These are phyloP conservation scores for Apiotrichum sp. DNA, from an alignment of 1,284 basidiomycete genomes.

Conservation along the genomic window DNA sequence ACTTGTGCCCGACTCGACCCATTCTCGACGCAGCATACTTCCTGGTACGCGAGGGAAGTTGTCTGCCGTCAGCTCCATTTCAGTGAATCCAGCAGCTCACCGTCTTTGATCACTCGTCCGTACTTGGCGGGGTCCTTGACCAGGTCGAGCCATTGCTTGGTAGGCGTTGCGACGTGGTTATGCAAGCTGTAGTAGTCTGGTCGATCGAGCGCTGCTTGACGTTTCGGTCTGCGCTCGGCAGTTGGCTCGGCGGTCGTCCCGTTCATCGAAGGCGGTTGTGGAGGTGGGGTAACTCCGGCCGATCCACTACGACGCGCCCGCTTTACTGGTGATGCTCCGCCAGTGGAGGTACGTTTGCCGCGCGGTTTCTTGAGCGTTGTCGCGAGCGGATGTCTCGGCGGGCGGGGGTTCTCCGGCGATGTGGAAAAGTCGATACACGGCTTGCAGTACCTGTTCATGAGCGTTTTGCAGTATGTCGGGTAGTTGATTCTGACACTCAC, in stretches of 20 bases:
- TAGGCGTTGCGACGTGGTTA: constrained; percentile 43
- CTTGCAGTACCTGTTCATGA: constrained; percentile 28
- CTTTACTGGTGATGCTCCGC: constrained; percentile 1
- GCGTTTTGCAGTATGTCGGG: neutral
- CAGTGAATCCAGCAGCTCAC: constrained; percentile 14
- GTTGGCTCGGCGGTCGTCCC: neutral
- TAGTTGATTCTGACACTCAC: constrained; percentile 17
- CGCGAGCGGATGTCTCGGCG: constrained; percentile 24
- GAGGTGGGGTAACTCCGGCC: neutral
- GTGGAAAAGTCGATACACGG: constrained; percentile 25
- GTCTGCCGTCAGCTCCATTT: constrained; percentile 10
- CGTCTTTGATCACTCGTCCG: constrained; percentile 32
- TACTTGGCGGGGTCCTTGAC: constrained; percentile 42
- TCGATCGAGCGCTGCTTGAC: constrained; percentile 34
- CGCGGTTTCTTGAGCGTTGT: constrained; percentile 27
- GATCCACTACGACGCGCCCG: neutral
- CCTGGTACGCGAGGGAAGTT: constrained; percentile 30
- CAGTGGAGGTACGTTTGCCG: constrained; percentile 3
- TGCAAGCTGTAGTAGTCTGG: constrained; percentile 46
- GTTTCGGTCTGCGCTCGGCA: constrained; percentile 31
- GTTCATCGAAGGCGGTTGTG: constrained; percentile 3
- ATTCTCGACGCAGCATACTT: constrained; percentile 20
- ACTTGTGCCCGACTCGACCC: constrained; percentile 24
- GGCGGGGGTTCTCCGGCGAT: constrained; percentile 25
- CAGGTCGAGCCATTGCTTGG: constrained; percentile 41